These are phyloP conservation scores for Solanum peruvianum DNA, from an alignment of 257 asterid genomes.

Conservation along the genomic window DNA sequence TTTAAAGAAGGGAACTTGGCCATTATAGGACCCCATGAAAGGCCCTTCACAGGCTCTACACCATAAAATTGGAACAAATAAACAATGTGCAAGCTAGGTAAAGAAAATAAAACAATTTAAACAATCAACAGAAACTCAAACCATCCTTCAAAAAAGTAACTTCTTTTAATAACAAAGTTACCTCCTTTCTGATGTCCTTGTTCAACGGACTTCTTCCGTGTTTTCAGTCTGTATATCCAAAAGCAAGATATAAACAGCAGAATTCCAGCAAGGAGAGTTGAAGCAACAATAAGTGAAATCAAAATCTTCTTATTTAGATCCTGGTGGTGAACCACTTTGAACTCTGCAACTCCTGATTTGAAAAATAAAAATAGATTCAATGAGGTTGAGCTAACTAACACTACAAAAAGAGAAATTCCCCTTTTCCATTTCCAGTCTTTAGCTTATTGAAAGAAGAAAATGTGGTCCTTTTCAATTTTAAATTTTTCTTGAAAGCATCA, in stretches of 20 bases:
- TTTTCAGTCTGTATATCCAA: constrained; percentile 52
- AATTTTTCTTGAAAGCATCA: not conserved
- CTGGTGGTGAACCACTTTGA: constrained; percentile 59
- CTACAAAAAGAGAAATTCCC: not conserved
- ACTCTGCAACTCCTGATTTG: constrained; percentile 37
- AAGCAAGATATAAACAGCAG: constrained; percentile 38
- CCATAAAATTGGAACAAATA: not conserved
- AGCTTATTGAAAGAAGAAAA: not conserved
- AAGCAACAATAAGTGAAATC: constrained; percentile 61
- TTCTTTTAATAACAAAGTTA: constrained; percentile 2
- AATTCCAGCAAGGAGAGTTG: constrained; percentile 59
- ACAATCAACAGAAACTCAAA: not conserved
- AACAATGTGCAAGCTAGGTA: not conserved
- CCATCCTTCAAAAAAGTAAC: not conserved
- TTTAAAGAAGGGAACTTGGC: constrained; percentile 43
- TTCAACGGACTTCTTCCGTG: constrained; percentile 27
- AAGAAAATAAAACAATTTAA: not conserved
- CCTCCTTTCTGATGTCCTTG: constrained; percentile 36
- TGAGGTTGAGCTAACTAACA: not conserved
- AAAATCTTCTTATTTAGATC: constrained; percentile 70
- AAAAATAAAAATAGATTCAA: not conserved
- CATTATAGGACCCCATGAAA: constrained; percentile 46
- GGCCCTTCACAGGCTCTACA: constrained; percentile 32
- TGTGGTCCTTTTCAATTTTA: not conserved
- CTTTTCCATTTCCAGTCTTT: not conserved